These are phyloP conservation scores for Curvularia lunata DNA, from an alignment of 2,329 filamentous ascomycete species.

Conservation along the genomic window DNA sequence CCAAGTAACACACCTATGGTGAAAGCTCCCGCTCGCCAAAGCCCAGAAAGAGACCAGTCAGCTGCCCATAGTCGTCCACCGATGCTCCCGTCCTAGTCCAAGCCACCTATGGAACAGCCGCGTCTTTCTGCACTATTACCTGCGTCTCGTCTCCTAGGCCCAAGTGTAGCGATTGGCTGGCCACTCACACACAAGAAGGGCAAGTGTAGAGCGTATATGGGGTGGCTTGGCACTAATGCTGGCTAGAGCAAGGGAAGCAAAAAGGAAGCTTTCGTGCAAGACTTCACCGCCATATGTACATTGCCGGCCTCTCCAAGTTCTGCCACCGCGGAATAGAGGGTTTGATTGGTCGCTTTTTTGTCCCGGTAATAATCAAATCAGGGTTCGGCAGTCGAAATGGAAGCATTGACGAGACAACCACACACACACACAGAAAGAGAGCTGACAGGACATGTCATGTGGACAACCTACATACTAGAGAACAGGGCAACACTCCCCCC, in stretches of 20 bases:
- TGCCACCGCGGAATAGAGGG: slow-evolving; percentile 5
- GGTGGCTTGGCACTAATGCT: not conserved
- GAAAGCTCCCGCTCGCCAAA: not conserved
- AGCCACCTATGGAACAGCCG: not conserved
- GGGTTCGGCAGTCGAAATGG: not conserved
- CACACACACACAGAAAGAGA: not conserved
- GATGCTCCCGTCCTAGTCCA: not conserved
- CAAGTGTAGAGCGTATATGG: not conserved
- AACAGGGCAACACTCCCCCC: not conserved
- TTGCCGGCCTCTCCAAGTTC: slow-evolving; percentile 7
- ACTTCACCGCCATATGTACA: slow-evolving; percentile 16
- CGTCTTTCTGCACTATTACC: not conserved
- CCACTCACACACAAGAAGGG: too few relatives aligned
- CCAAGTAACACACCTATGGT: not conserved
- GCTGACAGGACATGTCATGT: slow-evolving; percentile 8
- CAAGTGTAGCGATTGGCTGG: slow-evolving; percentile 10
- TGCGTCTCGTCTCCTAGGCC: not conserved
- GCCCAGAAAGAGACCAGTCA: not conserved
- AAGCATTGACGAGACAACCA: slow-evolving; percentile 8
- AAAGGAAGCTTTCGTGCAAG: not conserved
- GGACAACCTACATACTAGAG: not conserved
- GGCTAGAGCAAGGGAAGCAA: not conserved
- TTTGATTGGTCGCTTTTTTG: not conserved
- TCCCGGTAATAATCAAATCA: not conserved
- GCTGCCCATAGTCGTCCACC: not conserved